phyloP scores from a whole-genome alignment of 441 rosid species.

The Gossypium aridum region DNA sequence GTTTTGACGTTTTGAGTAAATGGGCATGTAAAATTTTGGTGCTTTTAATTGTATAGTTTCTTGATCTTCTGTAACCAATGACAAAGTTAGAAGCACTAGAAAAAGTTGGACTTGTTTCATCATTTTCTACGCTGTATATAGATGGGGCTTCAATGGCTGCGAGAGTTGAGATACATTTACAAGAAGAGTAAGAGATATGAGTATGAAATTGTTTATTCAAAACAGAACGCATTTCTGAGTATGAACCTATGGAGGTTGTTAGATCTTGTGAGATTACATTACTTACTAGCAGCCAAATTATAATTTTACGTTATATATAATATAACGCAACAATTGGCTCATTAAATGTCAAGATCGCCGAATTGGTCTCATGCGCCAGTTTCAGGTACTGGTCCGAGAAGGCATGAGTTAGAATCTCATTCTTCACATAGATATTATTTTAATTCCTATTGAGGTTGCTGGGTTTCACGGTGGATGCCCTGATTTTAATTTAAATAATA shows the following conservation, averaged over 20 bases:
- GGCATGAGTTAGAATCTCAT: conserved; percentile 83
- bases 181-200: conserved; percentile 17
- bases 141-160: conserved; percentile 20
- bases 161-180: conserved; percentile 26
- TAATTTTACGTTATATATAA: not conserved
- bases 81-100: conserved; percentile 34
- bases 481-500: not conserved
- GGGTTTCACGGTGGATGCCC: not conserved
- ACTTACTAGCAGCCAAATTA: not conserved
- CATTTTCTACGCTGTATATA: not conserved
- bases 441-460: not conserved
- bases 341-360: conserved; percentile 73
- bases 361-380: conserved; percentile 90
- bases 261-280: not conserved
- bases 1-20: conserved; percentile 30
- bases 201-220: conserved; percentile 17
- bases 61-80: conserved; percentile 28
- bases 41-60: conserved; percentile 19
- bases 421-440: conserved; percentile 34
- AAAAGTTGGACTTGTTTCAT: conserved; percentile 17
- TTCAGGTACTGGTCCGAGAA: conserved; percentile 83
- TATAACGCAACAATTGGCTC: not conserved
- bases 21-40: conserved; percentile 44
- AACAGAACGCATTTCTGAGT: conserved; percentile 32
- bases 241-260: not conserved